Conservation (phyloP, 768 basidiomycete species). For the Suillus bovinus region DNA sequence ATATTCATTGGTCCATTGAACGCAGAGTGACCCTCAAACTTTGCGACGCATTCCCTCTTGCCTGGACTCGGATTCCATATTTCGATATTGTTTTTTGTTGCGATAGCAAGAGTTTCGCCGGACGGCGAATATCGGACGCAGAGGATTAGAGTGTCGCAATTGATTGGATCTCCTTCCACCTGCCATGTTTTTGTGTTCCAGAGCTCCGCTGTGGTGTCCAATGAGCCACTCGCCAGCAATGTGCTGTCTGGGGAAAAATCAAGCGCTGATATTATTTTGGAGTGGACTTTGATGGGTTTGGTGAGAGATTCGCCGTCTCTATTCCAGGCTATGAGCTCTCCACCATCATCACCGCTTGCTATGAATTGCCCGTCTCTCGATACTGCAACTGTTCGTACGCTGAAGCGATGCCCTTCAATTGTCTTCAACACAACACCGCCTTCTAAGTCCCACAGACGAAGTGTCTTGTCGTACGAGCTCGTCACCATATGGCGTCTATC, state of each 20-base stretch:
- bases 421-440: no score
- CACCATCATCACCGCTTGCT: no score
- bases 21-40: neutral
- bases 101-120: neutral
- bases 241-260: neutral
- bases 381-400: no score
- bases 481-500: no score
- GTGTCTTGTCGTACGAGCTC: no score
- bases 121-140: neutral
- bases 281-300: neutral
- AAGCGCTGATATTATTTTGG: neutral
- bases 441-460: no score
- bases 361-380: no score
- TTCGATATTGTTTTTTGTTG: neutral
- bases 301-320: neutral
- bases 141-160: neutral
- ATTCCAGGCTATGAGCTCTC: neutral
- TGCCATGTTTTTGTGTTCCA: neutral
- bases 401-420: no score
- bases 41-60: neutral
- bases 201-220: neutral
- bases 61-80: neutral
- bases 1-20: neutral
- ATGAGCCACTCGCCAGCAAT: neutral
- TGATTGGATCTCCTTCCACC: neutral